Evolutionary conservation across 306 rosid genomes (phyloP).

Genomic region (Vachellia pachyceras): DNA sequence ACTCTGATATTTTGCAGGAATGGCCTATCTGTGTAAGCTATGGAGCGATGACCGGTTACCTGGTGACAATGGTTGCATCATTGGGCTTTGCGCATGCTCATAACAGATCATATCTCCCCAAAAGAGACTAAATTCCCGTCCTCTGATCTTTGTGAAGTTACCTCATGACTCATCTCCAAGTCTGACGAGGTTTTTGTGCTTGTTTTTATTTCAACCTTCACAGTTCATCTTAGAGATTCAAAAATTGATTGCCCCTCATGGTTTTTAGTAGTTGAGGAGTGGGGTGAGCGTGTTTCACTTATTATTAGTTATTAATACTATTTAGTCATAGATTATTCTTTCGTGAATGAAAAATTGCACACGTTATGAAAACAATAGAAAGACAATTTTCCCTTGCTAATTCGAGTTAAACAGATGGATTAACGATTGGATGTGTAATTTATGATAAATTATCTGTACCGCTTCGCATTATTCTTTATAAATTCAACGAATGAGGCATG

Average conservation of each 20-base stretch:
- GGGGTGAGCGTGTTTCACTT: not conserved
- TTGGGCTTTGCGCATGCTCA: conserved; percentile 48
- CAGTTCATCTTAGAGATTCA: not conserved
- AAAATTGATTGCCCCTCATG: not conserved
- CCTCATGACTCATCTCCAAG: not conserved
- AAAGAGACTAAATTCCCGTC: conserved; percentile 58
- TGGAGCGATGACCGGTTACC: conserved; percentile 75
- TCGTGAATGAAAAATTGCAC: not conserved
- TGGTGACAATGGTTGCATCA: conserved; percentile 60
- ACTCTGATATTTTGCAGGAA: conserved; percentile 56
- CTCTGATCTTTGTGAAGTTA: conserved; percentile 3
- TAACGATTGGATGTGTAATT: not conserved
- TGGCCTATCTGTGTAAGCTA: conserved; percentile 93
- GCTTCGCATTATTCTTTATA: not conserved
- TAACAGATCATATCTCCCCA: conserved; percentile 48
- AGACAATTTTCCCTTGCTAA: too few relatives aligned
- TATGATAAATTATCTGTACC: not conserved
- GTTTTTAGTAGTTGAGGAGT: not conserved
- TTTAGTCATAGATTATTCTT: not conserved
- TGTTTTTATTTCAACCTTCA: not conserved
- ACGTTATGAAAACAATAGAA: not conserved
- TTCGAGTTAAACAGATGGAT: not conserved
- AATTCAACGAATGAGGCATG: not conserved
- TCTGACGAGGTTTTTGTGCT: not conserved
- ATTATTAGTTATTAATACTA: not conserved